phyloP scores from a whole-genome alignment of 1,284 basidiomycete genomes.

The Moniliella sp. region DNA sequence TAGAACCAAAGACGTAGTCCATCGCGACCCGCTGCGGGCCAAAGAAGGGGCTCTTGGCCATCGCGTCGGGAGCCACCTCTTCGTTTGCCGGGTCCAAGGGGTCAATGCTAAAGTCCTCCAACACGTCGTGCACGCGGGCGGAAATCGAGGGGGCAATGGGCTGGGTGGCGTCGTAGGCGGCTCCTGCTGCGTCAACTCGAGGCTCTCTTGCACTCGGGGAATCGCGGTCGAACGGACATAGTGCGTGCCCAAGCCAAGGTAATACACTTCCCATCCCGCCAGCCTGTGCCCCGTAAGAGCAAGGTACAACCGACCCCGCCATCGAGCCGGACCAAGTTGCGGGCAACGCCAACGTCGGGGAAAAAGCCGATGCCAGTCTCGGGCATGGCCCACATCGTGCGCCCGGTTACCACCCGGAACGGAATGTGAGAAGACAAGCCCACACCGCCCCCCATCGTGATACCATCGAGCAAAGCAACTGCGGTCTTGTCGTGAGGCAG shows the following conservation, averaged over 20 bases:
- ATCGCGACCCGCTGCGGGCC: constrained; percentile 22
- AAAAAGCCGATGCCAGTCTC: constrained; percentile 35
- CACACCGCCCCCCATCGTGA: constrained; percentile 86
- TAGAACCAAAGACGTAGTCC: constrained; percentile 25
- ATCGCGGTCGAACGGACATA: constrained; percentile 14
- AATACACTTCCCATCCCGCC: constrained; percentile 23
- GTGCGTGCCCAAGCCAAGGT: constrained; percentile 26
- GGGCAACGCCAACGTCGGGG: constrained; percentile 81
- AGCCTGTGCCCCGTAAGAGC: constrained; percentile 50
- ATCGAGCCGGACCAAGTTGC: constrained; percentile 70
- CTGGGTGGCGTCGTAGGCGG: constrained; percentile 5
- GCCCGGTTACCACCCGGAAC: constrained; percentile 81
- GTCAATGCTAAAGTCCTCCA: constrained; percentile 18
- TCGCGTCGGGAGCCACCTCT: too few species aligned
- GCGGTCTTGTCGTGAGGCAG: constrained; percentile 46
- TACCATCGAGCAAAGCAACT: constrained; percentile 71
- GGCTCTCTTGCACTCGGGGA: constrained; percentile 12
- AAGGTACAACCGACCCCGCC: constrained; percentile 68
- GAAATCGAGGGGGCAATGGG: too few species aligned
- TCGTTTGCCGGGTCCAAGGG: constrained; percentile 10
- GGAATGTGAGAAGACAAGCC: constrained; percentile 69
- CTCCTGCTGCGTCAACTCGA: constrained; percentile 11
- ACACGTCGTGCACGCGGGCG: too few species aligned
- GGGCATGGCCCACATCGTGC: constrained; percentile 74
- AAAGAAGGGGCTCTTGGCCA: constrained; percentile 16